Evolutionary conservation across 1,284 basidiomycete species (phyloP).

Genomic region (Malassezia obtusa): DNA sequence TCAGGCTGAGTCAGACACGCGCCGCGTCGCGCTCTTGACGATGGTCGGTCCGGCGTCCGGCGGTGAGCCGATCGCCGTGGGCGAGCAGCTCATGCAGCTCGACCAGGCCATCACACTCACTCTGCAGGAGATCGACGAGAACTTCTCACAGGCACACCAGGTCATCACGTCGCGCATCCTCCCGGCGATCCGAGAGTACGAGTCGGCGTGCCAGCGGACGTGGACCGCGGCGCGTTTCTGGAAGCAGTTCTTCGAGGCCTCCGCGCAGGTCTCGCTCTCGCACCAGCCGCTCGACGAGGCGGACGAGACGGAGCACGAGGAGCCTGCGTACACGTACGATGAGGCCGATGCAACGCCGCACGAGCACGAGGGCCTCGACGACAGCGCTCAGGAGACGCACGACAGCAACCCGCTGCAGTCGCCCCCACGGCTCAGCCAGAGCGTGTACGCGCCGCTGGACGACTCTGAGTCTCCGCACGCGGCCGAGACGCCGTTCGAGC

Average conservation of each 20-base stretch:
- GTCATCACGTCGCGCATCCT: constrained; percentile 70
- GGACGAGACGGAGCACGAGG: background rate
- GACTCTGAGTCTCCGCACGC: constrained; percentile 35
- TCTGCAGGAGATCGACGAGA: constrained; percentile 76
- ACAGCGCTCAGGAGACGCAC: constrained; percentile 2
- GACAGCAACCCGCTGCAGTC: constrained; percentile 14
- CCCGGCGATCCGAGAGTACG: constrained; percentile 77
- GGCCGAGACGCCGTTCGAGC: constrained; percentile 58
- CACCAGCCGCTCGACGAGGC: constrained; percentile 18
- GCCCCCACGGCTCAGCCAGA: constrained; percentile 15
- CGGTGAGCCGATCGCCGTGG: constrained; percentile 5
- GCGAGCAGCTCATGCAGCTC: constrained; percentile 80
- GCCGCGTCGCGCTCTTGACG: background rate
- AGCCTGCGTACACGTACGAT: background rate
- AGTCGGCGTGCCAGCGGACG: constrained; percentile 73
- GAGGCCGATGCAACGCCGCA: background rate
- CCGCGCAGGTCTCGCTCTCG: constrained; percentile 68
- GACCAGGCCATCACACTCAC: constrained; percentile 83
- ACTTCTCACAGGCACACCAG: constrained; percentile 80
- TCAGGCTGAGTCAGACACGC: constrained; percentile 1
- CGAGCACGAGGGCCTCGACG: background rate
- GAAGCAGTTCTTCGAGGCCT: constrained; percentile 87
- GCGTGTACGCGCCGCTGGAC: constrained; percentile 4
- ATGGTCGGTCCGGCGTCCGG: background rate
- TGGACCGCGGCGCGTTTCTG: constrained; percentile 87